phyloP scores from a whole-genome alignment of 805 yeast species.

The Myxozyma monticola region DNA sequence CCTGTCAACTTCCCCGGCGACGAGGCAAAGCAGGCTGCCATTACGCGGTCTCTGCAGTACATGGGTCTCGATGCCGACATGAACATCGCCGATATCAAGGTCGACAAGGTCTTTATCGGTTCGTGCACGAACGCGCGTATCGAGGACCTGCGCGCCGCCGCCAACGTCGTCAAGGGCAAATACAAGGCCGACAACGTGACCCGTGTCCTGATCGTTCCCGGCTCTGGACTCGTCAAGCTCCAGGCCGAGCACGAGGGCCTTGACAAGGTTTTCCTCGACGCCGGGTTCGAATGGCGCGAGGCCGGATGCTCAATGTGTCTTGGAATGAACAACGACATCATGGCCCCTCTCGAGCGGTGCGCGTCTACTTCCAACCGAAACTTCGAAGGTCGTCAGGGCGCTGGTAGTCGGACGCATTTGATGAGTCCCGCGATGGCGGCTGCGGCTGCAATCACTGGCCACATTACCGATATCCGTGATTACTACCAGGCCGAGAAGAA shows the following conservation, averaged over 20 bases:
- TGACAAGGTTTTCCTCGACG: slow-evolving; percentile 83
- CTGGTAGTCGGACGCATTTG: slow-evolving; percentile 89
- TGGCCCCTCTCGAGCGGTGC: slow-evolving; percentile 93
- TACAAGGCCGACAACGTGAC: slow-evolving; percentile 79
- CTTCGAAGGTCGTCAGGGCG: slow-evolving; percentile 99
- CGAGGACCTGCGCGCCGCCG: slow-evolving; percentile 95
- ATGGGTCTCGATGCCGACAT: slow-evolving; percentile 88
- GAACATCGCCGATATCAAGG: slow-evolving; percentile 67
- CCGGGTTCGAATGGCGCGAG: slow-evolving; percentile 99
- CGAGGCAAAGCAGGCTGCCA: slow-evolving; percentile 74
- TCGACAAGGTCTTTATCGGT: slow-evolving; percentile 96
- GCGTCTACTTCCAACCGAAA: slow-evolving; percentile 98
- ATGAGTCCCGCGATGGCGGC: slow-evolving; percentile 99
- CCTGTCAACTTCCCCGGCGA: slow-evolving; percentile 59
- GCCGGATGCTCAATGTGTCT: slow-evolving; percentile 99
- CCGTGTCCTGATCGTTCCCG: slow-evolving; percentile 91
- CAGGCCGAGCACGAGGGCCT: slow-evolving; percentile 96
- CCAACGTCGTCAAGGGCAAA: slow-evolving; percentile 86
- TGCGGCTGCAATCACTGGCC: slow-evolving; percentile 93
- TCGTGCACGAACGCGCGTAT: slow-evolving; percentile 98
- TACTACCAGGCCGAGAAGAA: slow-evolving; percentile 58
- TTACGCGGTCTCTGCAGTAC: slow-evolving; percentile 87
- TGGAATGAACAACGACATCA: slow-evolving; percentile 98
- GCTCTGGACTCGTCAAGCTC: slow-evolving; percentile 89
- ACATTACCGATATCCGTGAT: slow-evolving; percentile 85